Evolutionary conservation across 2,329 filamentous ascomycete genomes (phyloP).

Genomic region (Geosmithia putterillii): DNA sequence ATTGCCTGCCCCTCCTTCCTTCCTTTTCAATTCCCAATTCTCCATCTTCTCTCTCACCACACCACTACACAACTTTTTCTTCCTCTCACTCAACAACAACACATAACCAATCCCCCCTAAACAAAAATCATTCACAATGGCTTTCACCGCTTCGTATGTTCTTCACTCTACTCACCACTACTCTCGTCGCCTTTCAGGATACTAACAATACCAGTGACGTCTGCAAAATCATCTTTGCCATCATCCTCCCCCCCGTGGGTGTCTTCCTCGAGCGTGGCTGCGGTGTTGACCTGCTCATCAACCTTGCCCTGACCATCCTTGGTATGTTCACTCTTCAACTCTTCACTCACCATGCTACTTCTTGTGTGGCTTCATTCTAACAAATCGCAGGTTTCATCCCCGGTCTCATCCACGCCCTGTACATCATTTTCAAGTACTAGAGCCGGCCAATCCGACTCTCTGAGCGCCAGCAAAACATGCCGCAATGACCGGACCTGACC

Average conservation of each 20-base stretch:
- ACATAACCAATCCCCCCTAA: too few species aligned
- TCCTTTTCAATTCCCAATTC: neutral
- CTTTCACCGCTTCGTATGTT: slow-evolving; percentile 46
- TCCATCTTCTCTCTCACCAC: neutral
- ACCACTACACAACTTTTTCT: neutral
- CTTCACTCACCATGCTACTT: neutral
- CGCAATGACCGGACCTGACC: too few species aligned
- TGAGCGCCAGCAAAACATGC: too few species aligned
- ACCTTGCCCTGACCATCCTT: slow-evolving; percentile 76
- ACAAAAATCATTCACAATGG: slow-evolving; percentile 28
- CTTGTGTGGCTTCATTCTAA: neutral
- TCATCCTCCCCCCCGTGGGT: slow-evolving; percentile 80
- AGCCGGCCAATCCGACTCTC: too few species aligned
- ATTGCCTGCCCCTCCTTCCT: too few species aligned
- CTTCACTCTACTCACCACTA: slow-evolving; percentile 1
- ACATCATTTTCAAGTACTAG: slow-evolving; percentile 87
- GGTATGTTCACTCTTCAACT: slow-evolving; percentile 22
- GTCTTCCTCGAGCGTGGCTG: slow-evolving; percentile 93
- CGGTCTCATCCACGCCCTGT: slow-evolving; percentile 86
- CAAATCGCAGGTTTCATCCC: slow-evolving; percentile 43
- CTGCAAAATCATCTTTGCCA: slow-evolving; percentile 67
- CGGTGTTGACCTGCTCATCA: slow-evolving; percentile 78
- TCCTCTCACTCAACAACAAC: neutral
- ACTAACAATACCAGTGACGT: slow-evolving; percentile 29
- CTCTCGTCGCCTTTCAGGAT: neutral